phyloP scores from a whole-genome alignment of 2,329 filamentous ascomycete species.

The Arachnomyces sp. region DNA sequence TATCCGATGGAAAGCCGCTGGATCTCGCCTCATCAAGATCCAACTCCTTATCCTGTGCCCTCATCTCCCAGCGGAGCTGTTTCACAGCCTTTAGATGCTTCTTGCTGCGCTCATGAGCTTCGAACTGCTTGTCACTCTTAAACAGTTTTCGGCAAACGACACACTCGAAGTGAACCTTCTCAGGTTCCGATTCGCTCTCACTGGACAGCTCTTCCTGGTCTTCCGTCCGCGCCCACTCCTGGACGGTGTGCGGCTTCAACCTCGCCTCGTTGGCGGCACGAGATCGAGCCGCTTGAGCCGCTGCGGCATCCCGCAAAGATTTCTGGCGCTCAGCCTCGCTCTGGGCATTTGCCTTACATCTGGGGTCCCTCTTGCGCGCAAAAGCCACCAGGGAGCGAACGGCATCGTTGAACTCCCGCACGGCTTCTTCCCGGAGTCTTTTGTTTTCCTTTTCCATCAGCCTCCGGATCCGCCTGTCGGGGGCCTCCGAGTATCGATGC shows the following conservation, averaged over 20 bases:
- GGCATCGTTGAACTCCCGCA: constrained; percentile 85
- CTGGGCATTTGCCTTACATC: constrained; percentile 68
- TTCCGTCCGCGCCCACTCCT: constrained; percentile 64
- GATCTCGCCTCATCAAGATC: constrained; percentile 11
- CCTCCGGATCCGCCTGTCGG: constrained; percentile 72
- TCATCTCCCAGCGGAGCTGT: constrained; percentile 73
- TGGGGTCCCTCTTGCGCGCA: constrained; percentile 81
- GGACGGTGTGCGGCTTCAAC: constrained; percentile 54
- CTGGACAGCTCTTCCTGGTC: constrained; percentile 42
- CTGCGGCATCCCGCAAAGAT: constrained; percentile 64
- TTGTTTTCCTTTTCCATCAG: constrained; percentile 95
- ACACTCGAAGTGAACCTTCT: constrained; percentile 53
- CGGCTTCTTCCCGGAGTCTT: constrained; percentile 69
- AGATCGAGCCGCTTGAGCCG: constrained; percentile 74
- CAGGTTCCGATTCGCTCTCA: constrained; percentile 38
- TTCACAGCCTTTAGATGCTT: constrained; percentile 86
- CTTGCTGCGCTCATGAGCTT: constrained; percentile 91
- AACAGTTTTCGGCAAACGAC: constrained; percentile 59
- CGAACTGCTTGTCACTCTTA: constrained; percentile 85
- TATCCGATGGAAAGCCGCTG: neutral
- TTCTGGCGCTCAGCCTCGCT: constrained; percentile 75
- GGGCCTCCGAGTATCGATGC: constrained; percentile 74
- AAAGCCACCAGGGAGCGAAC: constrained; percentile 80
- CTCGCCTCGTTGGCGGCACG: constrained; percentile 73
- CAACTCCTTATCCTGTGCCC: constrained; percentile 59